Percentiles rank a stretch among this genome's conserved stretches.
phyloP scores from a whole-genome alignment of 176 grass and related monocot genomes.

The Metroxylon sagu region DNA sequence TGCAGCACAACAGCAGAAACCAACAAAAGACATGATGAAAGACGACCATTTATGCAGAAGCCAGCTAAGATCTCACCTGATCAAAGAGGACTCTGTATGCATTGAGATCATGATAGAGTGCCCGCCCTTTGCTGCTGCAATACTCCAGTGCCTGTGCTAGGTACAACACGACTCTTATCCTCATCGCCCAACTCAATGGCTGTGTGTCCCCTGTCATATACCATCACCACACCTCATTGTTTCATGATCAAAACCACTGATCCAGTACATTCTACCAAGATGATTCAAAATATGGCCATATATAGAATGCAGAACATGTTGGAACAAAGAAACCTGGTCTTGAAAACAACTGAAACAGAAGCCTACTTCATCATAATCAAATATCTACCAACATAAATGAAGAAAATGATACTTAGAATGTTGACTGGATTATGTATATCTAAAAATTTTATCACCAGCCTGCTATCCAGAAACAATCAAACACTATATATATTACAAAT shows the following conservation, averaged over 20 bases:
- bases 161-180: slow-evolving; percentile 40
- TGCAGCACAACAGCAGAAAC: background rate
- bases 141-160: slow-evolving; percentile 41
- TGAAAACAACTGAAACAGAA: too few species aligned
- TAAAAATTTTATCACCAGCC: too few species aligned
- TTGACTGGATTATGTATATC: too few species aligned
- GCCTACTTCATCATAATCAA: too few species aligned
- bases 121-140: slow-evolving; percentile 31
- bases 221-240: slow-evolving; percentile 2
- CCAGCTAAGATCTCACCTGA: slow-evolving; percentile 19
- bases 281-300: too few species aligned
- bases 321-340: too few species aligned
- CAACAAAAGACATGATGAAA: slow-evolving; percentile 7
- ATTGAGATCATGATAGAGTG: slow-evolving; percentile 55
- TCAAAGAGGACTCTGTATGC: slow-evolving; percentile 54
- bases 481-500: too few species aligned
- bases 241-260: background rate
- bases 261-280: background rate
- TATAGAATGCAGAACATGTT: too few species aligned
- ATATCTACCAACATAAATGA: too few species aligned
- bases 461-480: too few species aligned
- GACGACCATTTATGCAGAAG: too few species aligned
- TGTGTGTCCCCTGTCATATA: slow-evolving; percentile 40
- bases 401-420: too few species aligned
- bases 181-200: slow-evolving; percentile 46